Evolutionary conservation across 1,284 basidiomycete species (phyloP).

Genomic region (Pholiota adiposa): DNA sequence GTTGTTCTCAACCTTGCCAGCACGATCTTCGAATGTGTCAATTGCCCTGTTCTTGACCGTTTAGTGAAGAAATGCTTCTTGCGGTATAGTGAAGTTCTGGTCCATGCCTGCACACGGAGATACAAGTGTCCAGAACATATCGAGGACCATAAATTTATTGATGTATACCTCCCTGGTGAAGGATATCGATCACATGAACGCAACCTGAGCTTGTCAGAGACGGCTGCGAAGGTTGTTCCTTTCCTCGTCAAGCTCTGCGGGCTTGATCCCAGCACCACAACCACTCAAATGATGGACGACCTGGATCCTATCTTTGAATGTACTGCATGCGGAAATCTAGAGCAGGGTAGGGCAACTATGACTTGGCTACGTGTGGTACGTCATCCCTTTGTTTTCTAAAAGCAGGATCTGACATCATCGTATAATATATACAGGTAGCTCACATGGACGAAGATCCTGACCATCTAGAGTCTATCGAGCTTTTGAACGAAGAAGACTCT

Average conservation of each 20-base stretch:
- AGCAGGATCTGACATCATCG: too few relatives aligned
- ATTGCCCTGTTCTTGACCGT: not conserved
- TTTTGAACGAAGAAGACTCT: too few relatives aligned
- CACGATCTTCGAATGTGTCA: too few relatives aligned
- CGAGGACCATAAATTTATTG: not conserved
- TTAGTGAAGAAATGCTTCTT: not conserved
- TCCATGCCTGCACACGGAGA: not conserved
- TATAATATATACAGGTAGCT: too few relatives aligned
- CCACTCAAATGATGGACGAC: constrained; percentile 5
- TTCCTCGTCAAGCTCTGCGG: constrained; percentile 9
- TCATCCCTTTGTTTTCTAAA: not conserved
- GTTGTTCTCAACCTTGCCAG: too few relatives aligned
- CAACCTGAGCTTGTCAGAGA: not conserved
- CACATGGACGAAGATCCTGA: too few relatives aligned
- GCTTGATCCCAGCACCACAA: constrained; percentile 10
- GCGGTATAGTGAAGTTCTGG: not conserved
- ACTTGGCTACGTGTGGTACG: constrained; percentile 2
- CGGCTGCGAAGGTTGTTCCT: not conserved
- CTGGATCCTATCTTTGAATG: constrained; percentile 14
- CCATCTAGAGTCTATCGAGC: too few relatives aligned
- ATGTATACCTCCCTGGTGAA: not conserved
- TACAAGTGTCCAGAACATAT: not conserved
- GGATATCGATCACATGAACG: not conserved
- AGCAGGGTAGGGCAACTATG: constrained; percentile 9
- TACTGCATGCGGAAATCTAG: not conserved